Conservation (phyloP, 2,329 filamentous ascomycete genomes). For the Malbranchea zuffiana region DNA sequence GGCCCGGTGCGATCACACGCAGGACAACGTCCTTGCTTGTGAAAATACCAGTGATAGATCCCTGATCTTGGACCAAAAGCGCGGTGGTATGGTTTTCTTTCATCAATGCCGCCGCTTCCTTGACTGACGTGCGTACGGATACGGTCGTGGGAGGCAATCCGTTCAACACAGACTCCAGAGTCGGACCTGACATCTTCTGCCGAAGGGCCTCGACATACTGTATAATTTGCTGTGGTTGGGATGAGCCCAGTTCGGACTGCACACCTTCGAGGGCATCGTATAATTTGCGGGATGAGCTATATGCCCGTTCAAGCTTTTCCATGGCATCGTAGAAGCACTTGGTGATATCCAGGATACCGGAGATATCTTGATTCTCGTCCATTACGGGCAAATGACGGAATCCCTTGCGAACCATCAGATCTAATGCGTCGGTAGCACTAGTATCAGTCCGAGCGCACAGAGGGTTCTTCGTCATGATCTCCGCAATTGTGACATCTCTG, state of each 20-base stretch:
- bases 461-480: constrained; percentile 99
- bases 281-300: constrained; percentile 93
- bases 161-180: constrained; percentile 84
- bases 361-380: constrained; percentile 99
- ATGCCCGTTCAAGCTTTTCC: constrained; percentile 97
- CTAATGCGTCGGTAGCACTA: constrained; percentile 90
- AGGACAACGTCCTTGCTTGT: constrained; percentile 98
- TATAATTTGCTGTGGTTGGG: constrained; percentile 96
- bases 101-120: constrained; percentile 90
- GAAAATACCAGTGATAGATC: constrained; percentile 96
- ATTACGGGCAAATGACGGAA: constrained; percentile 97
- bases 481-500: constrained; percentile 79
- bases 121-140: constrained; percentile 89
- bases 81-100: constrained; percentile 98
- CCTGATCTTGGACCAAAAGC: constrained; percentile 89
- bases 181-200: constrained; percentile 95
- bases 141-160: constrained; percentile 89
- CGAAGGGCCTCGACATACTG: constrained; percentile 95
- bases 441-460: constrained; percentile 95
- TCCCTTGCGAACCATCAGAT: constrained; percentile 96
- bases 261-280: constrained; percentile 97
- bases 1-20: constrained; percentile 89
- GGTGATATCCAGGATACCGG: constrained; percentile 93
- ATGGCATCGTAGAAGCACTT: constrained; percentile 99
- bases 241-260: constrained; percentile 89